Percentiles rank a stretch among this genome's conserved stretches.
Conservation (phyloP, 31 red algal species). For the Bonnemaisonia californica region DNA sequence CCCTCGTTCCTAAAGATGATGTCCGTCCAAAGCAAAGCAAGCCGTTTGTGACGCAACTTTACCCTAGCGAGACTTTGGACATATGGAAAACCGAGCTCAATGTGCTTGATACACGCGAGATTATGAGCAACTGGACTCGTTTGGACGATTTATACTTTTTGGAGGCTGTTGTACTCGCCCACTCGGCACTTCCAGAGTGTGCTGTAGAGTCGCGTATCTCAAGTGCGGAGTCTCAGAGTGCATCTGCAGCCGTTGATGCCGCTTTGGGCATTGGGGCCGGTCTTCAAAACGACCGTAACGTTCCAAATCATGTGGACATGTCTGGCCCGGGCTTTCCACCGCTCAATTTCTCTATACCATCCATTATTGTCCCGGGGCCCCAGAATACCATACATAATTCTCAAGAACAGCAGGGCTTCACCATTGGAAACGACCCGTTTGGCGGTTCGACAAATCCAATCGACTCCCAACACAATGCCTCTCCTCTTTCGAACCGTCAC, state of each 20-base stretch:
- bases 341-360: conserved; percentile 1
- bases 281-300: background rate
- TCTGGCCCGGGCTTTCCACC: conserved; percentile 3
- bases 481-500: background rate
- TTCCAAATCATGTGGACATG: background rate
- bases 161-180: conserved; percentile 25
- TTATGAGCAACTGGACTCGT: conserved; percentile 12
- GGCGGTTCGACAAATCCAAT: background rate
- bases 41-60: background rate
- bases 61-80: background rate
- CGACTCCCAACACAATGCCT: background rate
- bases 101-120: background rate
- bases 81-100: conserved; percentile 18
- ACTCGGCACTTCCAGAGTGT: conserved; percentile 10
- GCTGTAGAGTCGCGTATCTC: background rate
- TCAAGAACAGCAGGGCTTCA: conserved; percentile 1
- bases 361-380: background rate
- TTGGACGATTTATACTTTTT: conserved; percentile 37
- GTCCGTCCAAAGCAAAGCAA: background rate
- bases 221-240: background rate
- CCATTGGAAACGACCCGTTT: background rate
- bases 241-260: background rate
- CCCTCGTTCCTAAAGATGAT: background rate
- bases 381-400: too few species aligned
- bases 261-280: background rate